Percentiles rank a stretch among this genome's conserved stretches.
Conservation (phyloP, 2,329 filamentous ascomycete genomes). For the Uncinocarpus reesii region DNA sequence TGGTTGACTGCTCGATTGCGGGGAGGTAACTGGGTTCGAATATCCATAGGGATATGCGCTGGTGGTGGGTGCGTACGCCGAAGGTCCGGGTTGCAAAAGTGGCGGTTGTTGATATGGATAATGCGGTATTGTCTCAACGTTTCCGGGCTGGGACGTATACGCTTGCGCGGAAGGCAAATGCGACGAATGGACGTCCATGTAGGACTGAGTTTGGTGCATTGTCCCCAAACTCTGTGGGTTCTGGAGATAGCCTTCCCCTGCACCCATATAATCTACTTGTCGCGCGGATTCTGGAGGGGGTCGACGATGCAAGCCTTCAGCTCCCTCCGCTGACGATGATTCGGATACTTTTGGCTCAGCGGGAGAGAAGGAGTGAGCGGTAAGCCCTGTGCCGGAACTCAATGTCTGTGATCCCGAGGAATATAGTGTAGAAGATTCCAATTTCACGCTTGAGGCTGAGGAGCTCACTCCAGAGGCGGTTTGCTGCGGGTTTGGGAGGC, state of each 20-base stretch:
- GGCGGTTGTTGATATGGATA: conserved; percentile 69
- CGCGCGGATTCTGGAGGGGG: conserved; percentile 29
- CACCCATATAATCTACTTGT: conserved; percentile 28
- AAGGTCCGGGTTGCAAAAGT: conserved; percentile 60
- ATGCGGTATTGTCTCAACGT: conserved; percentile 61
- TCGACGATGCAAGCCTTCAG: conserved; percentile 33
- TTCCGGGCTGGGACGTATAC: conserved; percentile 64
- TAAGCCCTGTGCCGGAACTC: conserved; percentile 48
- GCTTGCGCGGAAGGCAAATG: conserved; percentile 70
- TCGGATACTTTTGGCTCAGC: conserved; percentile 61
- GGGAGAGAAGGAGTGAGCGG: conserved; percentile 41
- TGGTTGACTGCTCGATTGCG: conserved; percentile 56
- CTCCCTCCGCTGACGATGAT: conserved; percentile 44
- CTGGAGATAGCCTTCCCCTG: conserved; percentile 36
- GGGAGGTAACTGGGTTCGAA: conserved; percentile 66
- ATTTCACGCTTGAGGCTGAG: conserved; percentile 59
- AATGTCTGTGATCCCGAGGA: conserved; percentile 41
- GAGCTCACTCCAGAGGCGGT: conserved; percentile 26
- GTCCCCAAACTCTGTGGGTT: conserved; percentile 32
- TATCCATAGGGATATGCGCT: conserved; percentile 64
- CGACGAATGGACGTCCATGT: conserved; percentile 71
- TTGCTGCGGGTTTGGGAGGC: conserved; percentile 53
- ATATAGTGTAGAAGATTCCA: conserved; percentile 27
- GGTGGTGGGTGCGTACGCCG: conserved; percentile 53
- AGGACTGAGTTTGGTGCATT: conserved; percentile 75